Base-by-base conservation (phyloP, 129 eudicot species). In the Apium graveolens region DNA sequence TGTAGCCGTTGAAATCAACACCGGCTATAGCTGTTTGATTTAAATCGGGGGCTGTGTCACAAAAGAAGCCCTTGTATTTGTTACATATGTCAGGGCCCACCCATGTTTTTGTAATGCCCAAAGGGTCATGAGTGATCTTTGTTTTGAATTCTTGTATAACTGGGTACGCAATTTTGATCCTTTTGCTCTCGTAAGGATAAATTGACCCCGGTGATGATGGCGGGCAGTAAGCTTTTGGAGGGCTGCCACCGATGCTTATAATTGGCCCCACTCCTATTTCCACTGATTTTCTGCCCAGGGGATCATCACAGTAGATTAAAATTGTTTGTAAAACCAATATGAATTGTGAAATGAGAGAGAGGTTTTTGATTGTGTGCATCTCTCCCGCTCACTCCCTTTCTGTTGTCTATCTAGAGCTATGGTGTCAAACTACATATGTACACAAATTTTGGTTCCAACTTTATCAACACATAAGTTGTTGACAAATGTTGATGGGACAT, bases 11-110 rank as follows among this genome's bases (percentile, higher is more conserved):
- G 78, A 90, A 87, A 14, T 83, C 78, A 37, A 87, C 73, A 5
- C 80, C 89, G 39, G 89, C 68, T 18, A 90, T 4, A 10, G 78
- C 75, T 26, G 3, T 78, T 12, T 10, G 17, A 4, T 75, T 76
- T 44, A 0, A 24, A 6, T 14, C 71, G 0, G 89, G 91, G 10
- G 39, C 73, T 11, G 2, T 6, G 46, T 75, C 90, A 69, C 94
- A 90, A 0, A 4, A 4, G 78, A 90, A 80, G 44, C 94, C 94
- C 48, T 35, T 74, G 49, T 90, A 90, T 0, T 80, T 48, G 38
- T 34, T 11, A 74, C 94, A 90, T 3, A 88, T 60, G n/a, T 87
- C 12, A 0, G 21, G 11, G 29, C 94, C 94, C 0, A 1, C 34
- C 94, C 94, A 90, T 20, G 88, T 81, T 1, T 80, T 32, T 3